phyloP scores from a whole-genome alignment of 2,329 filamentous ascomycete genomes.

The Venturia oleaginea region DNA sequence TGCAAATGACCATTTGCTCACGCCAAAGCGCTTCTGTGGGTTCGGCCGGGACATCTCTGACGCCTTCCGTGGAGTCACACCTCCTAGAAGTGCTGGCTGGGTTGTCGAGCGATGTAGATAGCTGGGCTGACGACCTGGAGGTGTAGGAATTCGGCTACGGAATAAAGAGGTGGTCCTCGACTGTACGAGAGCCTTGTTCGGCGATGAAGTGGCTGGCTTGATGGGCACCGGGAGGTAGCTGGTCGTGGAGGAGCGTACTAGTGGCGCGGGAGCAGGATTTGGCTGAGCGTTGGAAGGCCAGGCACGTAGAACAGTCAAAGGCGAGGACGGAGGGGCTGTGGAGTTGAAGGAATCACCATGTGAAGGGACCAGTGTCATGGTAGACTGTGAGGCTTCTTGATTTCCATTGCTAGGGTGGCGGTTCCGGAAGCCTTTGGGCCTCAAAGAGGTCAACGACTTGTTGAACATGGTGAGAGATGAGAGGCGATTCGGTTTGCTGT shows the following conservation, averaged over 20 bases:
- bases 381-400: background rate
- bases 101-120: background rate
- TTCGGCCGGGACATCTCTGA: background rate
- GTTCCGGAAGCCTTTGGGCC: conserved; percentile 4
- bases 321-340: background rate
- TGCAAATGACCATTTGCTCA: conserved; percentile 4
- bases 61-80: background rate
- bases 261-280: background rate
- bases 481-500: conserved; percentile 1
- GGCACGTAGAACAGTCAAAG: background rate
- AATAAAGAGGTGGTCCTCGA: background rate
- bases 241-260: background rate
- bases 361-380: background rate
- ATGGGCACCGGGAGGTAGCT: conserved; percentile 6
- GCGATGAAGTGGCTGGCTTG: conserved; percentile 1
- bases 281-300: background rate
- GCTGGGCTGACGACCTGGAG: background rate
- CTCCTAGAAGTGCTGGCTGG: background rate
- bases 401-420: background rate
- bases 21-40: background rate
- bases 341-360: background rate
- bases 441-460: conserved; percentile 5
- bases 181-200: background rate
- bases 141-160: conserved; percentile 2
- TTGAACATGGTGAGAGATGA: conserved; percentile 1